A percentile compares a stretch with the other conserved stretches of the same genome.
Conservation (phyloP, 352 stramenopile species). For the Phytophthora macrochlamydospora region DNA sequence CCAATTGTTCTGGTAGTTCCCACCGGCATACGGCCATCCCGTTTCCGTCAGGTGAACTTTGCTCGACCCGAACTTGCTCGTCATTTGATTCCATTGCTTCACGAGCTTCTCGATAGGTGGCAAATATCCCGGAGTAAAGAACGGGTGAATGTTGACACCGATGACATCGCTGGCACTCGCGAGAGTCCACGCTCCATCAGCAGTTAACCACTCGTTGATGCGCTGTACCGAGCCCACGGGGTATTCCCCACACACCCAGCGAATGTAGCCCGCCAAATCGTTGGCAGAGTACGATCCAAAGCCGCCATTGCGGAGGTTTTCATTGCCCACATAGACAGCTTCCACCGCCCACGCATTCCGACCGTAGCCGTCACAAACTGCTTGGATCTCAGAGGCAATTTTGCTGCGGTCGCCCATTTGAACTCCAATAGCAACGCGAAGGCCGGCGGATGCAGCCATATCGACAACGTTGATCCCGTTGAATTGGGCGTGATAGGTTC, state of each 20-base stretch:
- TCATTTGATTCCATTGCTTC: constrained; percentile 46
- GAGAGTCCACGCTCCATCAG: constrained; percentile 32
- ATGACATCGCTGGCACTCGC: constrained; percentile 34
- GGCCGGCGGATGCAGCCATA: constrained; percentile 36
- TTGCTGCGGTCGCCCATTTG: constrained; percentile 40
- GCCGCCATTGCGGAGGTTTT: constrained; percentile 55
- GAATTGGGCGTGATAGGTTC: constrained; percentile 66
- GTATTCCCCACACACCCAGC: constrained; percentile 49
- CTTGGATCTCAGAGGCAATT: constrained; percentile 53
- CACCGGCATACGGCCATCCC: constrained; percentile 48
- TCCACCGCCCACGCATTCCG: constrained; percentile 39
- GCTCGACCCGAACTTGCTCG: constrained; percentile 32
- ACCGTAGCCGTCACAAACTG: constrained; percentile 49
- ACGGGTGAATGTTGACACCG: constrained; percentile 24
- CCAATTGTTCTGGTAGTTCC: constrained; percentile 31
- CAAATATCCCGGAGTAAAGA: constrained; percentile 45
- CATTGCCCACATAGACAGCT: constrained; percentile 74
- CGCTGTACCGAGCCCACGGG: constrained; percentile 64
- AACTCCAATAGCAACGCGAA: constrained; percentile 64
- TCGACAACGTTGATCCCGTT: constrained; percentile 49
- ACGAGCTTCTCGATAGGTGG: constrained; percentile 49
- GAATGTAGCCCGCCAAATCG: constrained; percentile 45
- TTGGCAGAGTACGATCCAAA: constrained; percentile 38
- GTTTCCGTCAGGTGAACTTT: constrained; percentile 61
- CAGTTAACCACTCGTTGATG: constrained; percentile 59